These are phyloP conservation scores for Diplodia corticola DNA, from an alignment of 2,329 filamentous ascomycete genomes.

Conservation along the genomic window DNA sequence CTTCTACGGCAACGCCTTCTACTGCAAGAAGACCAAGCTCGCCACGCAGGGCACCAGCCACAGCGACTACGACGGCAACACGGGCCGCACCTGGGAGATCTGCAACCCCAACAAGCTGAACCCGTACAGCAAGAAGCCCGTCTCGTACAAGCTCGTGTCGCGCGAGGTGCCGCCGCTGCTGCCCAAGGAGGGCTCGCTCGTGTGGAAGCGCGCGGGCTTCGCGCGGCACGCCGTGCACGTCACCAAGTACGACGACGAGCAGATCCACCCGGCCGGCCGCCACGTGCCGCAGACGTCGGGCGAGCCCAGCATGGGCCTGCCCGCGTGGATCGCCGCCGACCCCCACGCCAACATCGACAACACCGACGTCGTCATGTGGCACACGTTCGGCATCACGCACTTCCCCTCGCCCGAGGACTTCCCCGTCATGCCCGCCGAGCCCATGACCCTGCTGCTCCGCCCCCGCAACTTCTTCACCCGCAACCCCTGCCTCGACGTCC, in stretches of 20 bases:
- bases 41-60: constrained; percentile 66
- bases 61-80: constrained; percentile 79
- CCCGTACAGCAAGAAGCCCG: constrained; percentile 80
- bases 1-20: constrained; percentile 87
- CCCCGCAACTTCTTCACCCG: constrained; percentile 80
- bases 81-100: constrained; percentile 87
- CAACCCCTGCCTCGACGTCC: constrained; percentile 80
- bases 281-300: constrained; percentile 88
- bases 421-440: constrained; percentile 81
- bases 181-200: constrained; percentile 76
- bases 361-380: constrained; percentile 87
- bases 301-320: constrained; percentile 70
- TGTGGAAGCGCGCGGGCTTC: constrained; percentile 89
- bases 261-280: constrained; percentile 81
- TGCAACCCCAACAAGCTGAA: constrained; percentile 81
- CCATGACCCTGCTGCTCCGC: constrained; percentile 76
- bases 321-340: constrained; percentile 72
- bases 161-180: constrained; percentile 77
- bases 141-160: constrained; percentile 86
- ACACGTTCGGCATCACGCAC: constrained; percentile 88
- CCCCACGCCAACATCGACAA: constrained; percentile 70
- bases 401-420: constrained; percentile 90
- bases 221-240: constrained; percentile 85
- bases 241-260: constrained; percentile 78
- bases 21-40: constrained; percentile 78